Conservation (phyloP, 352 stramenopile species). For the Plasmopara viticola region DNA sequence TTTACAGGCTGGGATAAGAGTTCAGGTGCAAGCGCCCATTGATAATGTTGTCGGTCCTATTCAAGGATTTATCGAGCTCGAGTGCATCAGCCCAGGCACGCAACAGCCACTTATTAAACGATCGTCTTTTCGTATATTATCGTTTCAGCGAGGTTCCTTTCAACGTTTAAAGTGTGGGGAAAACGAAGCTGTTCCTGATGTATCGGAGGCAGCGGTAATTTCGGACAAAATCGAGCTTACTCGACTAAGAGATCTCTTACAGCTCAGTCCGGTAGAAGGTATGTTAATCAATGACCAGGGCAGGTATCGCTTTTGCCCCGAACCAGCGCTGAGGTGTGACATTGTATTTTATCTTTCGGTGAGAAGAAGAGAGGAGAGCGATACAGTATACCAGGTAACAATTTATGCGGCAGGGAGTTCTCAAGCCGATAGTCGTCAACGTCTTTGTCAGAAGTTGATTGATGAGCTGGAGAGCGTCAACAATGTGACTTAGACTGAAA, state of each 20-base stretch:
- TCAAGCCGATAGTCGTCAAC: conserved; percentile 7
- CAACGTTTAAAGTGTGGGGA: conserved; percentile 21
- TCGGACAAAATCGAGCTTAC: conserved; percentile 31
- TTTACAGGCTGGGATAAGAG: conserved; percentile 15
- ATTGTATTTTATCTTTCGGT: conserved; percentile 31
- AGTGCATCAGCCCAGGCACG: conserved; percentile 53
- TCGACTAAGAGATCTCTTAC: conserved; percentile 38
- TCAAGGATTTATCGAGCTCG: conserved; percentile 28
- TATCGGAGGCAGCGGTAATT: conserved; percentile 7
- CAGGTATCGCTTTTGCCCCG: conserved; percentile 36
- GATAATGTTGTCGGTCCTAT: conserved; percentile 8
- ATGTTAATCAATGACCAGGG: conserved; percentile 39
- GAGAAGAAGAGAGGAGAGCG: conserved; percentile 4
- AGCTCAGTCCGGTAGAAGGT: conserved; percentile 50
- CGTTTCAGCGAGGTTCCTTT: conserved; percentile 35
- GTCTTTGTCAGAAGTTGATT: conserved; percentile 28
- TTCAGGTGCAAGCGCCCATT: conserved; percentile 30
- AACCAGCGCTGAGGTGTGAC: background rate
- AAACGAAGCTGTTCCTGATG: conserved; percentile 7
- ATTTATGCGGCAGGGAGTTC: conserved; percentile 18
- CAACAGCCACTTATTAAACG: conserved; percentile 46
- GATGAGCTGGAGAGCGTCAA: conserved; percentile 28
- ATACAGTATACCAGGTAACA: conserved; percentile 14
- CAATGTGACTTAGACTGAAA: conserved; percentile 6
- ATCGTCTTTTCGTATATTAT: conserved; percentile 36